Conservation (phyloP, 2,329 filamentous ascomycete species). For the Paecilomyces sp. region DNA sequence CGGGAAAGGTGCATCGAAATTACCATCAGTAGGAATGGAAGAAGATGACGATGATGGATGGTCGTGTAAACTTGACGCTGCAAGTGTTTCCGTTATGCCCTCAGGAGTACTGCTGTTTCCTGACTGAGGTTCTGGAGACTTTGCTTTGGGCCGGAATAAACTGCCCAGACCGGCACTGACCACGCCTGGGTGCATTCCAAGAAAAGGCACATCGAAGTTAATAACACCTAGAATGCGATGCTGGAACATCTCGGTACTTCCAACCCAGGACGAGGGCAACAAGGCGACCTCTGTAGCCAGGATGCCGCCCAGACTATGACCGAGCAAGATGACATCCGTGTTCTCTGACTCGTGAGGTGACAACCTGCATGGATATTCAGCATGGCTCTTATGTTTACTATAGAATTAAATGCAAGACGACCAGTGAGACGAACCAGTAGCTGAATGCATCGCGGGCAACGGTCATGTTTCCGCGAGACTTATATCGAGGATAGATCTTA, state of each 20-base stretch:
- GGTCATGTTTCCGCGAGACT: constrained; percentile 40
- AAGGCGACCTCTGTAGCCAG: constrained; percentile 72
- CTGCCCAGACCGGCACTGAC: constrained; percentile 74
- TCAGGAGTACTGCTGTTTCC: constrained; percentile 4
- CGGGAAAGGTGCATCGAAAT: constrained; percentile 66
- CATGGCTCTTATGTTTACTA: background rate
- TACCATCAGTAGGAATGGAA: constrained; percentile 39
- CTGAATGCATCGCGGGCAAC: constrained; percentile 78
- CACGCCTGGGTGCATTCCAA: constrained; percentile 84
- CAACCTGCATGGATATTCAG: constrained; percentile 44
- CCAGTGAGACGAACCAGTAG: constrained; percentile 49
- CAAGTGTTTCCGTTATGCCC: constrained; percentile 2
- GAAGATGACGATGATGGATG: constrained; percentile 12
- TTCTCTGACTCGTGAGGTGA: constrained; percentile 64
- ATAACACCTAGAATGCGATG: constrained; percentile 75
- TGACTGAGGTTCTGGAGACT: constrained; percentile 12
- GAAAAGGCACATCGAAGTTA: constrained; percentile 77
- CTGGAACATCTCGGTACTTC: constrained; percentile 43
- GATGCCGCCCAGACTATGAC: constrained; percentile 86
- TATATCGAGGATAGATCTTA: constrained; percentile 50
- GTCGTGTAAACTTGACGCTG: constrained; percentile 5
- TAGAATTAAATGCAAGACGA: background rate
- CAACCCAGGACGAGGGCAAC: constrained; percentile 30
- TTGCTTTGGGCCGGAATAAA: constrained; percentile 53
- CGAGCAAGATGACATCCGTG: constrained; percentile 75